Conservation (phyloP, 148 eudicot species). For the Diospyros kaki region DNA sequence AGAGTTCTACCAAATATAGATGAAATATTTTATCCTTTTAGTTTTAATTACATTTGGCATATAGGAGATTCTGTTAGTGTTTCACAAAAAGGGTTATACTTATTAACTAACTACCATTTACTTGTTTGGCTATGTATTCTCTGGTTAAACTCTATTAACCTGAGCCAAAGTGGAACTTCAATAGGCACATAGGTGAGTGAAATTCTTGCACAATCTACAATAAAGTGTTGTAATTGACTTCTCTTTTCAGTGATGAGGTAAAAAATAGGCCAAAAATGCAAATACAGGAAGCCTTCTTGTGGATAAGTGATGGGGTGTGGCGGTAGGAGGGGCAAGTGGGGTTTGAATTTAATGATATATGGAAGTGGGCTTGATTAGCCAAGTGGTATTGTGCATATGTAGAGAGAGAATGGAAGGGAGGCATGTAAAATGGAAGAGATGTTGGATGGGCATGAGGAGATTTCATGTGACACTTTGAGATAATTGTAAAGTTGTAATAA, state of each 20-base stretch:
- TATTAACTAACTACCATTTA: not conserved
- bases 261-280: not conserved
- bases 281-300: not conserved
- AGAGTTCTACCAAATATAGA: not conserved
- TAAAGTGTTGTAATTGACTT: no score
- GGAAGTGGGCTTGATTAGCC: no score
- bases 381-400: no score
- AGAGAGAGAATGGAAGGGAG: no score
- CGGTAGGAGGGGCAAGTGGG: not conserved
- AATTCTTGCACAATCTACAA: not conserved
- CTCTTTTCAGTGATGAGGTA: not conserved
- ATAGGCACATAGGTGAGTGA: not conserved
- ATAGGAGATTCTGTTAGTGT: conserved; percentile 4
- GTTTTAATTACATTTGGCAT: not conserved
- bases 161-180: not conserved
- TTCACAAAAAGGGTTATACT: not conserved
- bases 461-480: no score
- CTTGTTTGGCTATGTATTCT: not conserved
- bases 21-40: not conserved
- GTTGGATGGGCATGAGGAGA: no score
- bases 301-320: not conserved
- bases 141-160: not conserved
- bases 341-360: no score
- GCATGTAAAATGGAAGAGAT: no score
- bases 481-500: no score